These are phyloP conservation scores for Nakazawaea populi DNA, from an alignment of 805 yeast species.

Conservation along the genomic window DNA sequence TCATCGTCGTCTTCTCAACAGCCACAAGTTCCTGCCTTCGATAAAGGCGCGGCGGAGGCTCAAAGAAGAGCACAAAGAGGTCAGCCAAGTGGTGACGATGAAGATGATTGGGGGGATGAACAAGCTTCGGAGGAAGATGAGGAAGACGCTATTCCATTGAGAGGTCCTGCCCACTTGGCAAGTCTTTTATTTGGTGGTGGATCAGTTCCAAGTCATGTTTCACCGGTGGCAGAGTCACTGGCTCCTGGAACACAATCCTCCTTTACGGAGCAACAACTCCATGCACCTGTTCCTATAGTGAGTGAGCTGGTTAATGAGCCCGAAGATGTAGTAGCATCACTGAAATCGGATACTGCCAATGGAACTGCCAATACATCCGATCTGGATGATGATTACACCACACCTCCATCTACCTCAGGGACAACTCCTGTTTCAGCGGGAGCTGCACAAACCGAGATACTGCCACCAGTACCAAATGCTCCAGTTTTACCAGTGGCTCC, in stretches of 20 bases:
- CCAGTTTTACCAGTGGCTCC: no score
- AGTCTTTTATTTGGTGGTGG: slow-evolving; percentile 47
- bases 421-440: slow-evolving; percentile 7
- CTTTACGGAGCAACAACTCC: background rate
- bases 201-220: slow-evolving; percentile 24
- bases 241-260: slow-evolving; percentile 1
- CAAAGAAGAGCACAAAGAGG: slow-evolving; percentile 73
- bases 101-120: slow-evolving; percentile 28
- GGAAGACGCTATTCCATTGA: slow-evolving; percentile 36
- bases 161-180: slow-evolving; percentile 54
- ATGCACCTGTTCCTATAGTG: no score
- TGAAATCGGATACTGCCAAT: slow-evolving; percentile 25
- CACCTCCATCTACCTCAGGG: slow-evolving; percentile 24
- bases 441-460: slow-evolving; percentile 15
- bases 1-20: slow-evolving; percentile 15
- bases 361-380: slow-evolving; percentile 13
- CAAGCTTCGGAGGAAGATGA: slow-evolving; percentile 33
- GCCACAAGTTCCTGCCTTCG: slow-evolving; percentile 30
- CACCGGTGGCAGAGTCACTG: background rate
- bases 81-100: slow-evolving; percentile 33
- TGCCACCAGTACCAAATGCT: slow-evolving; percentile 10
- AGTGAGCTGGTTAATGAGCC: background rate
- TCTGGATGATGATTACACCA: slow-evolving; percentile 26
- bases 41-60: slow-evolving; percentile 55
- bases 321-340: slow-evolving; percentile 17